Evolutionary conservation across 805 yeast genomes (phyloP).

Genomic region (Metschnikowia picachoensis): DNA sequence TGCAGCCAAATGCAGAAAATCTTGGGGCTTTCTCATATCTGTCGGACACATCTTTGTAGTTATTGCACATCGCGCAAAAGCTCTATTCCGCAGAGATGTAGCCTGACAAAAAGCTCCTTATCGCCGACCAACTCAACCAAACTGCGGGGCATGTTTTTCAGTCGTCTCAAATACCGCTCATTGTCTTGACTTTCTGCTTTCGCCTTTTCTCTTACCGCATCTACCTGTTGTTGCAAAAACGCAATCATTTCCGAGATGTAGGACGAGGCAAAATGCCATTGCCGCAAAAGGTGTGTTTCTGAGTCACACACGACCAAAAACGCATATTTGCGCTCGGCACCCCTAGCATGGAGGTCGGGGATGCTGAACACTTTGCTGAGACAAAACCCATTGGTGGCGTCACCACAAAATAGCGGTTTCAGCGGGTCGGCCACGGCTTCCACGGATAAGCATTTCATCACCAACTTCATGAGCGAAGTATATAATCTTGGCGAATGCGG

Average conservation of each 20-base stretch:
- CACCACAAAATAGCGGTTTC: constrained; percentile 63
- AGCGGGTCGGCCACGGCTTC: constrained; percentile 59
- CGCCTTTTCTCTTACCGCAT: constrained; percentile 13
- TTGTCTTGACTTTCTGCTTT: constrained; percentile 24
- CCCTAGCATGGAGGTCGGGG: constrained; percentile 63
- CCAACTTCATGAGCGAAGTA: constrained; percentile 53
- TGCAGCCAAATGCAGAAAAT: neutral
- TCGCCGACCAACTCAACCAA: constrained; percentile 54
- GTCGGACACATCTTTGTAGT: neutral
- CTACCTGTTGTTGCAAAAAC: constrained; percentile 19
- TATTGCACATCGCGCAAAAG: constrained; percentile 22
- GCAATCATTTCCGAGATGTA: constrained; percentile 28
- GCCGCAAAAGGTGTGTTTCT: constrained; percentile 47
- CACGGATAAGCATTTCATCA: constrained; percentile 61
- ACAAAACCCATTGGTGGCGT: constrained; percentile 56
- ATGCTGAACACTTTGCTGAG: constrained; percentile 58
- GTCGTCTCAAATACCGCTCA: constrained; percentile 56
- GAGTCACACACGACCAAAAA: constrained; percentile 54
- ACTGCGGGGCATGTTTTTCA: constrained; percentile 52
- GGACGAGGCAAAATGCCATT: constrained; percentile 49
- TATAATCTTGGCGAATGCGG: constrained; percentile 48
- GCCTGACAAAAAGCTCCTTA: constrained; percentile 47
- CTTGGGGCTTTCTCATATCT: neutral
- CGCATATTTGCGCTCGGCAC: constrained; percentile 67
- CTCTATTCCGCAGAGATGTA: constrained; percentile 63